Conservation (phyloP, 202 grass and related monocot species). For the Digitaria exilis region DNA sequence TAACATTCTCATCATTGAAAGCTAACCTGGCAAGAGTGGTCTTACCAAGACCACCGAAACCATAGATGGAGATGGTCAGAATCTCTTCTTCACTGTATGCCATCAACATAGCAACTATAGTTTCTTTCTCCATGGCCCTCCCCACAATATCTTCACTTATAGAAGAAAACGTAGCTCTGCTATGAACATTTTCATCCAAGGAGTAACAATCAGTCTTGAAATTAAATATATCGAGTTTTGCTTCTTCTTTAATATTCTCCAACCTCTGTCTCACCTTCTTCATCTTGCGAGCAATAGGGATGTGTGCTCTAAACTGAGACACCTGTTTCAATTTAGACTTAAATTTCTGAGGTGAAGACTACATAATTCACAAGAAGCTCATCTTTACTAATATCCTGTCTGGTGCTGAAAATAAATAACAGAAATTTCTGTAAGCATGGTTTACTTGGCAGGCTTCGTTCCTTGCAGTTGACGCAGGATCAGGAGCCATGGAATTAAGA, state of each 20-base stretch:
- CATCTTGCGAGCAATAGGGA: constrained; percentile 7
- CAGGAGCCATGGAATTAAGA: neutral
- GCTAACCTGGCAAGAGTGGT: constrained; percentile 30
- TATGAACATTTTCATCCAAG: neutral
- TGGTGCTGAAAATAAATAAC: neutral
- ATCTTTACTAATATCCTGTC: neutral
- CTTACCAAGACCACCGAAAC: constrained; percentile 34
- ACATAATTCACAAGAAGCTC: neutral
- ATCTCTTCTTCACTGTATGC: neutral
- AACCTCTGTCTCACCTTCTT: constrained; percentile 29
- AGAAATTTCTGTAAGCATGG: neutral
- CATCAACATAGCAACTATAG: neutral
- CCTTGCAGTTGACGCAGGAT: neutral
- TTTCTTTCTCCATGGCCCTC: constrained; percentile 1
- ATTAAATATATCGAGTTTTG: neutral
- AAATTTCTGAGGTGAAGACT: neutral
- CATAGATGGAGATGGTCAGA: neutral
- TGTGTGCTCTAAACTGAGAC: neutral
- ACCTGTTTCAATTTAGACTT: neutral
- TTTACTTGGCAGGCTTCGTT: too few species aligned
- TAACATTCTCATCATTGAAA: constrained; percentile 23
- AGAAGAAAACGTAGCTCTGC: neutral
- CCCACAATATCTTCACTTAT: neutral
- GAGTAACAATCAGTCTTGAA: neutral
- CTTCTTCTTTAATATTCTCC: neutral